phyloP scores from a whole-genome alignment of 345 rosid genomes.

The Passiflora organensis region DNA sequence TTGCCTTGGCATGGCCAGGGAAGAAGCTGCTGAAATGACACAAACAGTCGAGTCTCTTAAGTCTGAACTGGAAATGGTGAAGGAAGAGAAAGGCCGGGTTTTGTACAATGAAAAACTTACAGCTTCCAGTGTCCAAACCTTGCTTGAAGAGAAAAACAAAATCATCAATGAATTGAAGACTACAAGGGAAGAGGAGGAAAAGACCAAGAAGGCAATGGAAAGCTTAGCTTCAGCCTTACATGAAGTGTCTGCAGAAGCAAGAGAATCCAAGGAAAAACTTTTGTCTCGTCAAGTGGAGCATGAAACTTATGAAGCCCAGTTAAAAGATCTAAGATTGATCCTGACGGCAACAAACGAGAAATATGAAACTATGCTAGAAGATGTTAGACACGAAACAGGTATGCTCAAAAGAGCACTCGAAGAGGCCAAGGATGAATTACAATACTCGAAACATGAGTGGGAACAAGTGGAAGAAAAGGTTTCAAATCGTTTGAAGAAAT shows the following conservation, averaged over 20 bases:
- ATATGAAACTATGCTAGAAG: slow-evolving; percentile 72
- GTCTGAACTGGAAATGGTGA: slow-evolving; percentile 44
- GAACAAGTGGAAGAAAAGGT: slow-evolving; percentile 67
- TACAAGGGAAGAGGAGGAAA: slow-evolving; percentile 80
- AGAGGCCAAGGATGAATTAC: slow-evolving; percentile 52
- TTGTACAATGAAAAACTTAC: slow-evolving; percentile 72
- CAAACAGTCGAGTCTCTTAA: slow-evolving; percentile 48
- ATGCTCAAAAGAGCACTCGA: slow-evolving; percentile 41
- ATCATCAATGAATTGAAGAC: slow-evolving; percentile 63
- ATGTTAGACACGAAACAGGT: slow-evolving; percentile 65
- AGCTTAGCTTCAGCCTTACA: slow-evolving; percentile 94
- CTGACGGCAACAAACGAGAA: slow-evolving; percentile 73
- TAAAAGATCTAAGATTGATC: slow-evolving; percentile 71
- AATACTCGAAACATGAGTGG: slow-evolving; percentile 65
- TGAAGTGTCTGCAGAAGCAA: slow-evolving; percentile 86
- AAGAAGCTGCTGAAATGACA: slow-evolving; percentile 42
- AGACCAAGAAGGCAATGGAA: slow-evolving; percentile 97
- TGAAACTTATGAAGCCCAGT: slow-evolving; percentile 62
- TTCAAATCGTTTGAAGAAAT: slow-evolving; percentile 46
- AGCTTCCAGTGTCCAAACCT: slow-evolving; percentile 55
- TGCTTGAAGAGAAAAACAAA: slow-evolving; percentile 69
- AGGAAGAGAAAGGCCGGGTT: slow-evolving; percentile 72
- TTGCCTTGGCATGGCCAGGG: slow-evolving; percentile 34
- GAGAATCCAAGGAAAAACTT: slow-evolving; percentile 83
- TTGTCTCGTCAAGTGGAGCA: slow-evolving; percentile 58